These are phyloP conservation scores for Pythium utonaiense DNA, from an alignment of 352 stramenopile species.

Conservation along the genomic window DNA sequence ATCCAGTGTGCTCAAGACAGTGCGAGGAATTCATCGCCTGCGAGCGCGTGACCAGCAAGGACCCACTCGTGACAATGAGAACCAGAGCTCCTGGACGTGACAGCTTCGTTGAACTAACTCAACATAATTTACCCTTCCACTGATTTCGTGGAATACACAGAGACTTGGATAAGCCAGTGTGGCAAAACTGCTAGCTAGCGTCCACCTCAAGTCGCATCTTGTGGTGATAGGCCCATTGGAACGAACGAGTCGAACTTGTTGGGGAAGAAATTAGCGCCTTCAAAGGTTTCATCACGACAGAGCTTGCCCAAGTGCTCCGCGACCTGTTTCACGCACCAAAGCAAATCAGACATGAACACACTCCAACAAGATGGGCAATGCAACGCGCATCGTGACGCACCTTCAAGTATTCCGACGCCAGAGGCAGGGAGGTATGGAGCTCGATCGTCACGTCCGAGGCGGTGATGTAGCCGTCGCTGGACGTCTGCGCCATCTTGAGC, in stretches of 20 bases:
- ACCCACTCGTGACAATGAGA: slow-evolving; percentile 1
- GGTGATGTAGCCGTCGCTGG: slow-evolving; percentile 79
- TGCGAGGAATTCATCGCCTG: slow-evolving; percentile 37
- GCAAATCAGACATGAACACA: neutral
- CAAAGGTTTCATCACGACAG: slow-evolving; percentile 95
- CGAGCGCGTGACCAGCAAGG: slow-evolving; percentile 14
- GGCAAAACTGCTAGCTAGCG: neutral
- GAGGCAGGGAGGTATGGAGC: slow-evolving; percentile 91
- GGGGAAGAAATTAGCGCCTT: slow-evolving; percentile 94
- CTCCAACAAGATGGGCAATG: neutral
- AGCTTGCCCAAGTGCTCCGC: slow-evolving; percentile 92
- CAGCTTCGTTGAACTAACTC: neutral
- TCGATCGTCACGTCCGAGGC: slow-evolving; percentile 88
- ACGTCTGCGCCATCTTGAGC: slow-evolving; percentile 71
- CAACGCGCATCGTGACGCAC: slow-evolving; percentile 26
- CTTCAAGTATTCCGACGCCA: slow-evolving; percentile 96
- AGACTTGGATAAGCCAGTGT: neutral
- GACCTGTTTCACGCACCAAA: slow-evolving; percentile 38
- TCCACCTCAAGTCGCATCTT: slow-evolving; percentile 11
- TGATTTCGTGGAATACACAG: neutral
- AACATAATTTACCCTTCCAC: slow-evolving; percentile 14
- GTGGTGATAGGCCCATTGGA: neutral
- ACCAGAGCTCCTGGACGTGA: slow-evolving; percentile 12
- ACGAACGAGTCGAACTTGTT: slow-evolving; percentile 52
- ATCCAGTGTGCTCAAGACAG: slow-evolving; percentile 38